Percentiles rank a stretch among this genome's conserved stretches.
phyloP scores from a whole-genome alignment of 106 monocot genomes.

The Ottelia alismoides region DNA sequence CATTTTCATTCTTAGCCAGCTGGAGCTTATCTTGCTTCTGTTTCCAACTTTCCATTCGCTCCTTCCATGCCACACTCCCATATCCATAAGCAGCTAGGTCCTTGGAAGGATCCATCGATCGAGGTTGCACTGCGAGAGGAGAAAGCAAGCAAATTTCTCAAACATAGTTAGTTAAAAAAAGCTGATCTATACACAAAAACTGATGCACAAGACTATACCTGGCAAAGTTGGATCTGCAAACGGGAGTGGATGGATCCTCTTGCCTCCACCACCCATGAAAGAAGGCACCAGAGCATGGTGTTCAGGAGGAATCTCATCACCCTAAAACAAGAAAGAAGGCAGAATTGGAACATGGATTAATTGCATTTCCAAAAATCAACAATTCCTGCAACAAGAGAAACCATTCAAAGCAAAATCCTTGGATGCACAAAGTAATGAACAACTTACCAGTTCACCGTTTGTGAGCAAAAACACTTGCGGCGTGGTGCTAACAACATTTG shows the following conservation, averaged over 20 bases:
- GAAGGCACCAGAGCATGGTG: conserved; percentile 84
- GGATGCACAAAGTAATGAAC: too few species aligned
- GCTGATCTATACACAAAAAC: too few species aligned
- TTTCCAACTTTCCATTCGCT: conserved; percentile 20
- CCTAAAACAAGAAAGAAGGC: too few species aligned
- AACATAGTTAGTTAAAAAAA: too few species aligned
- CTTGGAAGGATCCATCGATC: conserved; percentile 7
- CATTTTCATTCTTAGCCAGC: conserved; percentile 40
- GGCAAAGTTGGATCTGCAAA: conserved; percentile 54
- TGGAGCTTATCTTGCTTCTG: conserved; percentile 38
- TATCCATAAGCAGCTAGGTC: conserved; percentile 4
- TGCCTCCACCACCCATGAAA: conserved; percentile 74
- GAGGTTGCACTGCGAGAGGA: conserved; percentile 1
- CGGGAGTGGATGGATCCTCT: conserved; percentile 83
- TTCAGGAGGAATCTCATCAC: too few species aligned
- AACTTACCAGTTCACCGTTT: conserved; percentile 90
- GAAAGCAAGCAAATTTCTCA: too few species aligned
- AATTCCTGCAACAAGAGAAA: too few species aligned
- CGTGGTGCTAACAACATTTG: conserved; percentile 38
- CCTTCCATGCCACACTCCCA: conserved; percentile 23
- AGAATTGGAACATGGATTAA: too few species aligned
- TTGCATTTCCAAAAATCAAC: too few species aligned
- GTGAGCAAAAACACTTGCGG: conserved; percentile 68
- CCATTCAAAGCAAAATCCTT: too few species aligned
- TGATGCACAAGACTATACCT: too few species aligned